Conservation (phyloP, 2,329 filamentous ascomycete species). For the Periconia sp. region DNA sequence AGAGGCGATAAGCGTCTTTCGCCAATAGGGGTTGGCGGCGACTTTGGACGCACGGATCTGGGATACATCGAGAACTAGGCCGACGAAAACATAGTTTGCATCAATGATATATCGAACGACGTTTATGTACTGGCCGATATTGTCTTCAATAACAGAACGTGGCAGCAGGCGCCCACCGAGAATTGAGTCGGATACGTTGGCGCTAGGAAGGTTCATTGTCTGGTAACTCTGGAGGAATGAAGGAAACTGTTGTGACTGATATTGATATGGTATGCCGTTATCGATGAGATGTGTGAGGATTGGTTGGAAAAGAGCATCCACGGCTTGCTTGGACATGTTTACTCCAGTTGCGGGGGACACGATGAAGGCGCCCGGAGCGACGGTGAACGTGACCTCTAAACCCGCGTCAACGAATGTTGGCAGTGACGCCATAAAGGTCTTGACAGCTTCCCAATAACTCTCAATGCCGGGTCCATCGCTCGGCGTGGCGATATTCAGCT, state of each 20-base stretch:
- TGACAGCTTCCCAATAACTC: not conserved
- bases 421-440: slow-evolving; percentile 1
- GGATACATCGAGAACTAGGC: slow-evolving; percentile 4
- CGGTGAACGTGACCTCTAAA: not conserved
- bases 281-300: slow-evolving; percentile 1
- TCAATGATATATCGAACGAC: slow-evolving; percentile 2
- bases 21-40: slow-evolving; percentile 7
- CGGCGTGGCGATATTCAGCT: slow-evolving; percentile 7
- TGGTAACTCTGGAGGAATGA: slow-evolving; percentile 10
- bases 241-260: slow-evolving; percentile 5
- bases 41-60: not conserved
- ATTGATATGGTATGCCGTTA: slow-evolving; percentile 3
- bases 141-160: slow-evolving; percentile 6
- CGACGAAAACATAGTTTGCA: slow-evolving; percentile 1
- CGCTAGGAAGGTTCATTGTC: slow-evolving; percentile 4
- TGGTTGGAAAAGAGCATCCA: slow-evolving; percentile 8
- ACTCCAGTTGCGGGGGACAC: slow-evolving; percentile 4
- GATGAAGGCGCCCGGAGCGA: not conserved
- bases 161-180: slow-evolving; percentile 11
- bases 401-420: slow-evolving; percentile 3
- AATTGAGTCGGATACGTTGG: slow-evolving; percentile 6
- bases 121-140: slow-evolving; percentile 1
- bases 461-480: slow-evolving; percentile 1
- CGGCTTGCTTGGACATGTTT: not conserved
- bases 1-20: slow-evolving; percentile 2